Evolutionary conservation across 495 filamentous ascomycete species (phyloP).

Genomic region (Clohesyomyces aquaticus): DNA sequence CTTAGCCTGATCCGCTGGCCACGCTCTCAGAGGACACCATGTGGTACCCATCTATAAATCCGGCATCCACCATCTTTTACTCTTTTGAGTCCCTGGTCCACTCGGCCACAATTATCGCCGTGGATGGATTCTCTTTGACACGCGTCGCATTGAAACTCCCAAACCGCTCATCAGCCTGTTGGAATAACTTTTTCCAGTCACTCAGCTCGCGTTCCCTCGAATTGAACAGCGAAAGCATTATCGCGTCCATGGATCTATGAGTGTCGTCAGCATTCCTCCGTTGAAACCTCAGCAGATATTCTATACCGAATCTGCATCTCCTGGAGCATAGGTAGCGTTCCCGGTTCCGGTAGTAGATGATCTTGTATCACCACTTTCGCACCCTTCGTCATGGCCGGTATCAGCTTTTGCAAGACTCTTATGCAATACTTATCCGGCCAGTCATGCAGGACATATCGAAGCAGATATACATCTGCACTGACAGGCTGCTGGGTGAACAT

Average conservation of each 20-base stretch:
- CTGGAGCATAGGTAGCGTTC: slow-evolving; percentile 13
- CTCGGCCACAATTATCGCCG: slow-evolving; percentile 10
- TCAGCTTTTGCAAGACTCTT: background rate
- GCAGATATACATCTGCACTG: slow-evolving; percentile 47
- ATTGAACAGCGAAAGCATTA: slow-evolving; percentile 18
- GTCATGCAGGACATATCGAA: slow-evolving; percentile 51
- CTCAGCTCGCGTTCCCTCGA: slow-evolving; percentile 5
- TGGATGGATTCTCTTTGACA: slow-evolving; percentile 14
- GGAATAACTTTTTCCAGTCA: slow-evolving; percentile 8
- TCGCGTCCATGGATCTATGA: slow-evolving; percentile 12
- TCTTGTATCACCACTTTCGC: slow-evolving; percentile 19
- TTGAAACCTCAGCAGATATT: background rate
- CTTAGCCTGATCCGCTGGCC: too few relatives aligned
- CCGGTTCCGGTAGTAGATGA: slow-evolving; percentile 14
- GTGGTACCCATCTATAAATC: too few relatives aligned
- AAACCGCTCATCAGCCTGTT: background rate
- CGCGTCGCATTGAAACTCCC: slow-evolving; percentile 3
- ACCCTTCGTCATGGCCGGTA: slow-evolving; percentile 8
- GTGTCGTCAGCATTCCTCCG: background rate
- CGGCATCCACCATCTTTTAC: background rate
- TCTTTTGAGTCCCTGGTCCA: slow-evolving; percentile 8
- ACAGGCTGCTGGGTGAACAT: slow-evolving; percentile 49
- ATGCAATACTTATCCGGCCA: slow-evolving; percentile 42
- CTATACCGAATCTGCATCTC: slow-evolving; percentile 16
- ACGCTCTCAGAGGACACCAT: too few relatives aligned